Percentiles rank a stretch among this genome's conserved stretches.
Evolutionary conservation across 805 yeast genomes (phyloP).

Genomic region (Cyberlindnera mrakii): DNA sequence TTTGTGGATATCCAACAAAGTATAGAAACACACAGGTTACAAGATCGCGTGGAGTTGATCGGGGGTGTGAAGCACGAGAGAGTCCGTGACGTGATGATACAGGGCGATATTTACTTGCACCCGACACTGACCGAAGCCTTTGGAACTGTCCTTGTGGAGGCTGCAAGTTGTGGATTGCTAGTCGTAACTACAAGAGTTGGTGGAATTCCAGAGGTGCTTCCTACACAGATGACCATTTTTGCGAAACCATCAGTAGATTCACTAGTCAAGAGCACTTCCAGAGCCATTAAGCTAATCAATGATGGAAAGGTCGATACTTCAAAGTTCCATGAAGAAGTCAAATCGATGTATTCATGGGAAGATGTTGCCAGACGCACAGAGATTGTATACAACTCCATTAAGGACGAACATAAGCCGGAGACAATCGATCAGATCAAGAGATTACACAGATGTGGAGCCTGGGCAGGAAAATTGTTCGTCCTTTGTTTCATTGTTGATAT

Average conservation of each 20-base stretch:
- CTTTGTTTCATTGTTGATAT: slow-evolving; percentile 79
- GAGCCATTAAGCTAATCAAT: slow-evolving; percentile 61
- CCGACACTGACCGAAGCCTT: slow-evolving; percentile 95
- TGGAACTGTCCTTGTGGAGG: slow-evolving; percentile 95
- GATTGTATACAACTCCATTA: slow-evolving; percentile 58
- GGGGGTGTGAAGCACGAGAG: slow-evolving; percentile 91
- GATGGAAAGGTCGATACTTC: slow-evolving; percentile 61
- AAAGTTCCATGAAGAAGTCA: slow-evolving; percentile 70
- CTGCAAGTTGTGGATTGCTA: slow-evolving; percentile 90
- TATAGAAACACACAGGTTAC: slow-evolving; percentile 80
- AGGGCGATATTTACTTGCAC: slow-evolving; percentile 90
- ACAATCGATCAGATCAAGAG: slow-evolving; percentile 49
- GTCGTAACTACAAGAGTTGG: slow-evolving; percentile 96
- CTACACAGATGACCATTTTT: slow-evolving; percentile 86
- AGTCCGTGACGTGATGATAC: slow-evolving; percentile 87
- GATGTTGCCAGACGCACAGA: slow-evolving; percentile 86
- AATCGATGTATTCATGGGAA: slow-evolving; percentile 84
- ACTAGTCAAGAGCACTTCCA: slow-evolving; percentile 59
- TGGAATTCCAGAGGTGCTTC: slow-evolving; percentile 95
- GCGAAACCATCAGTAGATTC: slow-evolving; percentile 86
- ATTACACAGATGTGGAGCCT: slow-evolving; percentile 65
- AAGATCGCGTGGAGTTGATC: slow-evolving; percentile 77
- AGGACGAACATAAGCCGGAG: slow-evolving; percentile 24
- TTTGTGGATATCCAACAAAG: slow-evolving; percentile 91
- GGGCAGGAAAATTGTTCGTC: slow-evolving; percentile 83